Evolutionary conservation across 2,329 filamentous ascomycete genomes (phyloP).

Genomic region (Spiromastix sp.): DNA sequence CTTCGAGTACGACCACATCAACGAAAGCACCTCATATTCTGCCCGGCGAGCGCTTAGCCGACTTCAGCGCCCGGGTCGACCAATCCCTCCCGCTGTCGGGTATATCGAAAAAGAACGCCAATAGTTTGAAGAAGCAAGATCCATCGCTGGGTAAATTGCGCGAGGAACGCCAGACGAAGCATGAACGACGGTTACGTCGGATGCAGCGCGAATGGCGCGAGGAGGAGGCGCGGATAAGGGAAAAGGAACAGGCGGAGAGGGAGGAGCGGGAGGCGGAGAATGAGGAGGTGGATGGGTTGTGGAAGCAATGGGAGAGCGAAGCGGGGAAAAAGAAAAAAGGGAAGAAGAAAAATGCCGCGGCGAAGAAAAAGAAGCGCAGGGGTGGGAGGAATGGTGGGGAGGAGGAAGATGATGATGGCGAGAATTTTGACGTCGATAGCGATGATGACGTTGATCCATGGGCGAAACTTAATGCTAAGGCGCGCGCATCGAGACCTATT

Average conservation of each 20-base stretch:
- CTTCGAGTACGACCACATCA: constrained; percentile 1
- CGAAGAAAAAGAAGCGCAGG: constrained; percentile 55
- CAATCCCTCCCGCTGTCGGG: constrained; percentile 68
- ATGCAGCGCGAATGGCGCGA: constrained; percentile 50
- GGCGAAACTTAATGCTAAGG: constrained; percentile 59
- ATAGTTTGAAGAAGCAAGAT: constrained; percentile 12
- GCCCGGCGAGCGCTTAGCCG: constrained; percentile 71
- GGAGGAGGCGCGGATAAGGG: constrained; percentile 47
- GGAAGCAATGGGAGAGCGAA: constrained; percentile 52
- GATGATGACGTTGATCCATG: constrained; percentile 64
- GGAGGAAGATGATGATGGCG: constrained; percentile 32
- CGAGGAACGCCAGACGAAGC: constrained; percentile 61
- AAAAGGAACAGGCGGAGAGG: constrained; percentile 67
- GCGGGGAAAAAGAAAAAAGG: constrained; percentile 41
- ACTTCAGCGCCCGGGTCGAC: constrained; percentile 76
- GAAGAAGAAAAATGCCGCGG: constrained; percentile 51
- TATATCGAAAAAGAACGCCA: constrained; percentile 50
- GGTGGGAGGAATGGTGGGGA: constrained; percentile 31
- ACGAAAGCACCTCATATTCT: constrained; percentile 53
- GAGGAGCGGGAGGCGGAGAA: constrained; percentile 54
- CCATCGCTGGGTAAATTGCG: constrained; percentile 19
- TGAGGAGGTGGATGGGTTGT: constrained; percentile 52
- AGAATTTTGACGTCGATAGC: constrained; percentile 29
- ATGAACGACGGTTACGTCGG: constrained; percentile 65
- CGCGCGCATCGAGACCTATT: constrained; percentile 21